A percentile compares a stretch with the other conserved stretches of the same genome.
phyloP scores from a whole-genome alignment of 164 flowering plant genomes.

The Vitis cinerea region DNA sequence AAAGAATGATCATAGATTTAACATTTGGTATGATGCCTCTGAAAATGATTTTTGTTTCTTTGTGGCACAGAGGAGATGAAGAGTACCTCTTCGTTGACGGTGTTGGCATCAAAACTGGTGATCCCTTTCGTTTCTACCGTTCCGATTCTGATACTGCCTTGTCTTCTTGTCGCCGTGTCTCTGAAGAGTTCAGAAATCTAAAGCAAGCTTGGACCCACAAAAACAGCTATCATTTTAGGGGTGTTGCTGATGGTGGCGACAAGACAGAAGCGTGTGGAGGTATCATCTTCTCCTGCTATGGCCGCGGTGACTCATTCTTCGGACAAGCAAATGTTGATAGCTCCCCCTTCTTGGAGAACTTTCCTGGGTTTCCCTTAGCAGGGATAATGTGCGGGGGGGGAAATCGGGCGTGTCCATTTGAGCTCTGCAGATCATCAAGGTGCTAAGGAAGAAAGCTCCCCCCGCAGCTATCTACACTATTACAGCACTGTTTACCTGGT shows the following conservation, averaged over 20 bases:
- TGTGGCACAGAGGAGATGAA: constrained; percentile 59
- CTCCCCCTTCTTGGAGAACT: constrained; percentile 55
- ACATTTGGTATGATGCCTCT: no score
- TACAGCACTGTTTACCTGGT: constrained; percentile 55
- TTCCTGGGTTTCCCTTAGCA: constrained; percentile 53
- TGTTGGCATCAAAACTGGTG: constrained; percentile 65
- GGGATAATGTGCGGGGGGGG: constrained; percentile 72
- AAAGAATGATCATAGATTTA: no score
- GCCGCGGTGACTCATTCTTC: constrained; percentile 66
- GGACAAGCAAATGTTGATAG: constrained; percentile 49
- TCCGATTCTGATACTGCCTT: constrained; percentile 46
- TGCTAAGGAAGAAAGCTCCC: constrained; percentile 13
- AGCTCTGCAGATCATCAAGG: constrained; percentile 4
- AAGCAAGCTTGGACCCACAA: constrained; percentile 22
- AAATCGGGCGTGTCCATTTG: constrained; percentile 49
- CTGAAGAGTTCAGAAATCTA: constrained; percentile 32
- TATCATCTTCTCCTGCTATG: constrained; percentile 61
- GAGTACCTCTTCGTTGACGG: constrained; percentile 56
- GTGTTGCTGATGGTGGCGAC: constrained; percentile 4
- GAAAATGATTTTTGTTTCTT: neutral
- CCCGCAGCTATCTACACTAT: constrained; percentile 32
- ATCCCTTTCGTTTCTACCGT: constrained; percentile 53
- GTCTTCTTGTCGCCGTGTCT: constrained; percentile 29
- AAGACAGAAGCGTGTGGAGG: constrained; percentile 54
- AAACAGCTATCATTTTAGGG: neutral